Evolutionary conservation across 2,329 filamentous ascomycete species (phyloP), one percentile per base, ranked within the genome.

Genomic region (Helicocarpus griseus): DNA sequence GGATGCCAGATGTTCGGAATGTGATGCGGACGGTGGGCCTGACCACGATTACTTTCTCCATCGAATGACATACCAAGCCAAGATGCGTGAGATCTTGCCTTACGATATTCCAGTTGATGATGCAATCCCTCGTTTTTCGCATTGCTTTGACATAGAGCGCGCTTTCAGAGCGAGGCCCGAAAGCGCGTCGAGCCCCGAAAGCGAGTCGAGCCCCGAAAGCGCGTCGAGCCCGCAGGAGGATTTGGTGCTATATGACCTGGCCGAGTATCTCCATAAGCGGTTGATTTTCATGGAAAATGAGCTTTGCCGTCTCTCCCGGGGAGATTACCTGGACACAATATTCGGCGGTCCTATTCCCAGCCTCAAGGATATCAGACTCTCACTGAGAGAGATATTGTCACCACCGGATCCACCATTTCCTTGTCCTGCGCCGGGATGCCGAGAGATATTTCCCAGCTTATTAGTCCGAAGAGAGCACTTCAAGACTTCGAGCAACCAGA

Each of bases 201-300:
- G n/a, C n/a, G n/a, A n/a, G n/a, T n/a, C n/a, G n/a, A 6, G 29
- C 19, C 13, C 29, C 9, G 22, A 48, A 13, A 24, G 45, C n/a
- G 36, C 5, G 4, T 48, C 29, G 13, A 24, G 35, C 45, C 17
- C 7, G 1, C 29, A 48, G 24, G 29, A 38, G 45, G 45, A 35
- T 36, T 48, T 36, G 29, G 21, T 35, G n/a, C 45, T 48, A 13
- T 48, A 36, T 48, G 29, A 48, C 29, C 29, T 48, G 28, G 22
- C 35, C 11, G 45, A 48, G 35, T 48, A 8, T 36, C 17, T 48
- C 11, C 29, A 48, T 17, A 48, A 48, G 29, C 45, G 17, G 5
- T 38, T 48, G 45, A 24, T 48, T n/a, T 19, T 48, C 29, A 48
- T 48, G 45, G 29, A 48, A 35, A 48, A 48, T 35, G 35, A 48